These are phyloP conservation scores for Salix dunnii DNA, from an alignment of 345 rosid species.

Conservation along the genomic window DNA sequence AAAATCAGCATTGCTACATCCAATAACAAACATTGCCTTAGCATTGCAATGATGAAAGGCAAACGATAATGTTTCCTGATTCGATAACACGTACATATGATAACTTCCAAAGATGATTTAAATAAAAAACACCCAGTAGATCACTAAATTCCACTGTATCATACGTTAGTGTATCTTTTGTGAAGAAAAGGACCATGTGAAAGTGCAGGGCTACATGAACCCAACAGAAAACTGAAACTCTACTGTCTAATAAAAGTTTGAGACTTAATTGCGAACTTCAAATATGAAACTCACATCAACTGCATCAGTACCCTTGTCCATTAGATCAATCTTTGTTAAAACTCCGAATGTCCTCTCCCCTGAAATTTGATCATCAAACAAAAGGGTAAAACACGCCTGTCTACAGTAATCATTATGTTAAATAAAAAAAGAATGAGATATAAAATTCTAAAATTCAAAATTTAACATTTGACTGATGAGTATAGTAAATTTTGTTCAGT, in stretches of 20 bases:
- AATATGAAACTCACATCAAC: slow-evolving; percentile 68
- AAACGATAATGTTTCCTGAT: neutral
- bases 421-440: neutral
- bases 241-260: slow-evolving; percentile 3
- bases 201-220: neutral
- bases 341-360: slow-evolving; percentile 94
- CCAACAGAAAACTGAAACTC: neutral
- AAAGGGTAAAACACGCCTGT: neutral
- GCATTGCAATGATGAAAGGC: neutral
- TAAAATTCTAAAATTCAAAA: neutral
- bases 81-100: neutral
- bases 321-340: slow-evolving; percentile 84
- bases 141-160: neutral
- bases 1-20: neutral
- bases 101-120: neutral
- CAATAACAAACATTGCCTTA: neutral
- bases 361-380: slow-evolving; percentile 32
- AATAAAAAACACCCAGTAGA: neutral
- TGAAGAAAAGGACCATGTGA: neutral
- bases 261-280: neutral
- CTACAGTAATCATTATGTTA: neutral
- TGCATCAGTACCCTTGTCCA: slow-evolving; percentile 95
- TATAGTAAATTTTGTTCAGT: neutral
- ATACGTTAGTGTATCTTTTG: neutral
- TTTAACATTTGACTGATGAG: neutral